Evolutionary conservation across 148 eudicot genomes (phyloP), one percentile per base, ranked within the genome.

Genomic region (Chenopodium berlandieri): DNA sequence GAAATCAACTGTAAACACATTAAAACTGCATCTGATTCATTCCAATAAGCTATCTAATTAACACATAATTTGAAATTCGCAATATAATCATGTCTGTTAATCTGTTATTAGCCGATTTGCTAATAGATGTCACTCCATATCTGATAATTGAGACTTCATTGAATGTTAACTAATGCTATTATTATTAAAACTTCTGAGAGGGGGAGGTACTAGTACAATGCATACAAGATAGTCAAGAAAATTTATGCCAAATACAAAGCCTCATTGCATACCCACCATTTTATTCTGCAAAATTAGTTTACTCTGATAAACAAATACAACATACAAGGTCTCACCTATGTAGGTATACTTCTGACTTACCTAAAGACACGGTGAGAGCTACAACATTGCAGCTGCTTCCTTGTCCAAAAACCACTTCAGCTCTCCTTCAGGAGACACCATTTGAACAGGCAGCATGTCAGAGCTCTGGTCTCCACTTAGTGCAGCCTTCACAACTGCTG

Each of bases 351-450:
- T 58, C 8, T 44, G 40, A 64, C 23, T 17, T 17, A 17, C 32
- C 72, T 71, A 82, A 31, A 82, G n/a, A 71, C 77, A 22, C 6
- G 77, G 58, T 58, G 30, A 54, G 64, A 81, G 77, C 68, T 82
- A 85, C 60, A 91, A 77, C 87, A 83, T 80, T 0, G 90, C 81
- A 22, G 92, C 90, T 13, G 97, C 92, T 63, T 81, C 91, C 78
- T 89, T 89, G 89, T 89, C 93, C 58, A 93, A 25, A 81, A 91
- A 90, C 94, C 97, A 93, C 1, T 86, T 85, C 34, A 93, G 69
- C 78, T 87, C 88, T 4, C 82, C 93, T 69, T 90, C 91, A 50
- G 94, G 86, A 0, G 88, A 86, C 69, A 93, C 93, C 90, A 84
- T 81, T 37, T 85, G 84, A 80, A 83, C 86, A 25, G 93, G 97